Base-by-base conservation (phyloP, 345 rosid species). In the Combretum micranthum region DNA sequence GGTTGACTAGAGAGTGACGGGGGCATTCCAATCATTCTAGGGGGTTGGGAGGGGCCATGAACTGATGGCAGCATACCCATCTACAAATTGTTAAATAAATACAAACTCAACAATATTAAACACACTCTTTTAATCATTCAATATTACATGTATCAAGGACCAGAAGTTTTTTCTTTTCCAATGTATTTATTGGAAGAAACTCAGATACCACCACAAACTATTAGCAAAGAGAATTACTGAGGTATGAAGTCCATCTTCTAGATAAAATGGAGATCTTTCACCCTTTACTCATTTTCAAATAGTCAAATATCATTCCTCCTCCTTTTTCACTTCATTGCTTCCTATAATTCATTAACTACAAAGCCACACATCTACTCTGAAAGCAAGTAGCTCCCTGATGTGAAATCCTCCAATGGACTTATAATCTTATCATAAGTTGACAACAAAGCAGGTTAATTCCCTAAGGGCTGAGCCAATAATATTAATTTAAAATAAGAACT, bases 11-110 rank as follows among this genome's bases (percentile, higher is more conserved):
- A 87, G 63, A 83, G 71, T n/a, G 65, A 20, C 22, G 92, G 90
- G 25, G 86, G 82, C 95, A 88, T 81, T 60, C 95, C 95, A 75
- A 60, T 79, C 81, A 78, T 75, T 75, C 81, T 72, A 64, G 92
- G 83, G 57, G 89, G 90, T 67, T 80, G 91, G 66, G 66, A 50
- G 45, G 80, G 48, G 59, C 93, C 93, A 56, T 86, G 79, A 63
- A 86, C 66, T 55, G 74, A 57, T 60, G 77, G 74, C 69, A 83
- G 75, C 57, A 82, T 86, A 55, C 74, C 53, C 50, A 72, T 80
- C 96, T 88, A 75, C 54, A 68, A 59, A 23, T 69, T 72, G 62
- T 63, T 60, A 63, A 51, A 59, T 71, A 22, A 32, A 26, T 32
- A 45, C 11, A 15, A 45, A 20, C n/a, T 22, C 15, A 45, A 32